A percentile compares a stretch with the other conserved stretches of the same genome.
Conservation (phyloP, 1,284 basidiomycete species). For the Exobasidium rhododendri region DNA sequence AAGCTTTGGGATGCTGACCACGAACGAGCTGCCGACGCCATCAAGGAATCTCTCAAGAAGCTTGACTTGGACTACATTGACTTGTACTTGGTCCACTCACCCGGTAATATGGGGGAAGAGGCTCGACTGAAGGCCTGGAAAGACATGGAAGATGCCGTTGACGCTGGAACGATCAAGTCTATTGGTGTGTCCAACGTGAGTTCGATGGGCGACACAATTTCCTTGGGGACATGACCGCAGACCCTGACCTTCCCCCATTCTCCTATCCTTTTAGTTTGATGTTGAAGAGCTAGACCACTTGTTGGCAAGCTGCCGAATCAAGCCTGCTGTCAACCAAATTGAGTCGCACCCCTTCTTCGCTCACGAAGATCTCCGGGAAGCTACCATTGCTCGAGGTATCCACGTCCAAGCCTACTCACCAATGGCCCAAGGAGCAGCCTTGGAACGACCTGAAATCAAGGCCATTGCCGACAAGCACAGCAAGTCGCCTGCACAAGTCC, state of each 20-base stretch:
- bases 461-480: conserved; percentile 51
- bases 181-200: conserved; percentile 52
- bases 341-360: conserved; percentile 54
- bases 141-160: conserved; percentile 51
- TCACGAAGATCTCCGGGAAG: conserved; percentile 50
- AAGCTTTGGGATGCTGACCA: conserved; percentile 54
- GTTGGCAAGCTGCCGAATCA: conserved; percentile 47
- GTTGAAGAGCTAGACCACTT: conserved; percentile 52
- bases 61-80: conserved; percentile 51
- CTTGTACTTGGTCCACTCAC: conserved; percentile 53
- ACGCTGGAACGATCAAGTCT: conserved; percentile 51
- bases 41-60: conserved; percentile 53
- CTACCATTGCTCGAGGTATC: conserved; percentile 48
- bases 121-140: conserved; percentile 50
- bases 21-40: conserved; percentile 46
- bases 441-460: conserved; percentile 50
- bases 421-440: conserved; percentile 52
- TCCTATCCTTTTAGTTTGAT: conserved; percentile 29
- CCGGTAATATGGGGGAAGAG: conserved; percentile 47
- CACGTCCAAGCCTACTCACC: conserved; percentile 53
- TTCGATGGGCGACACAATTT: background rate
- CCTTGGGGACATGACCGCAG: background rate
- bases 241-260: background rate
- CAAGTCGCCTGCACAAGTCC: conserved; percentile 51
- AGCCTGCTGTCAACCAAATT: conserved; percentile 54